Base-by-base conservation (phyloP, 164 flowering plant species). In the Aristolochia contorta region DNA sequence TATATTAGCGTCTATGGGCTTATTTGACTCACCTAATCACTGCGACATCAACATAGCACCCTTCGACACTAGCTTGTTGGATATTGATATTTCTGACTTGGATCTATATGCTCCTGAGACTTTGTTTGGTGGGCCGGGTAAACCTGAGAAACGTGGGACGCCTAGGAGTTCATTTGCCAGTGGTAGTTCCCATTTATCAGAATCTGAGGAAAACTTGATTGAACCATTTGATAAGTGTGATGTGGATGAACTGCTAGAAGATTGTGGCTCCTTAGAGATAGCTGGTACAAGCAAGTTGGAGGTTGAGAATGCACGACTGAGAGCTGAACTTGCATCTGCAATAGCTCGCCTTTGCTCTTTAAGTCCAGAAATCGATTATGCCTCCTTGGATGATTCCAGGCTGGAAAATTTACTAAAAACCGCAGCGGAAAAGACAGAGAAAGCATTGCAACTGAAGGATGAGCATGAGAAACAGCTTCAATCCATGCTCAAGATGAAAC, bases 211-310 rank as follows among this genome's bases (percentile, higher is more conserved):
- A 33, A 69, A 57, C 63, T 41, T 76, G 12, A 9, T n/a, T 48
- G 57, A 33, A n/a, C 33, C 48, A 13, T 12, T 20, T 37, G 89
- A 75, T 49, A 85, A 75, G 61, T 70, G 64, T 64, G 82, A 78
- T 53, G 58, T 67, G 23, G 81, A 75, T 64, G 90, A 80, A 53
- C 64, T 78, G n/a, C 70, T 80, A 54, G 91, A 83, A 60, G 83
- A 73, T 21, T 74, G 60, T 69, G 93, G 73, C 62, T 72, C 89
- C 60, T 74, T 84, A 50, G 97, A 91, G 63, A 85, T 94, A 76
- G 90, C 94, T 62, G 99, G 99, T 68, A 94, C 99, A 56, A 85
- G 94, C 81, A 91, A 83, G 68, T 57, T 89, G 71, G 99, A 94
- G 75, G 99, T 94, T 60, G 97, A 94, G 80, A 94, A 91, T 78